Base-by-base conservation (phyloP, 805 yeast species). In the Pichia exigua region DNA sequence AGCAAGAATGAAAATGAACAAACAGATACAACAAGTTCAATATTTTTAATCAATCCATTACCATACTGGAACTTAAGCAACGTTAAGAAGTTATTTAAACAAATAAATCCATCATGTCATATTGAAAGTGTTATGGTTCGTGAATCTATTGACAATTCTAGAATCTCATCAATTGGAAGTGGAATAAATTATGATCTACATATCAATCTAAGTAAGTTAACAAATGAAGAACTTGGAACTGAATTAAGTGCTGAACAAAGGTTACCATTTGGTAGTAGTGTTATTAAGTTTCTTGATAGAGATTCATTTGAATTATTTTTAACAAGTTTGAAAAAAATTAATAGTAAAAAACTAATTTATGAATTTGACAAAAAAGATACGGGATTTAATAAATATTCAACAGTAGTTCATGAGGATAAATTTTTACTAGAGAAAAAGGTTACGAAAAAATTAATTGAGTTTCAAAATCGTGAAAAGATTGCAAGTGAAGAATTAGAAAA, bases 41-140 rank as follows among this genome's bases (percentile, higher is more conserved):
- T 91, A n/a, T 91, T 91, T 67, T 64, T 85, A 7, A 80, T 85
- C 52, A 90, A 91, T 63, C 68, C 89, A 42, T 97, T 97, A 2
- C 68, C 83, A 22, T 75, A 77, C 52, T 74, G 89, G 8, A 73
- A 75, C 24, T 61, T 78, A 17, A 72, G 74, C 43, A 70, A 71
- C 38, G 62, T 89, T 46, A 83, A 80, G 61, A 73, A 72, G 51
- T 75, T 82, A 42, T 79, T 89, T 59, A 75, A 75, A 50, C 68
- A 74, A 15, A 73, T 85, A 1, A 81, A 87, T 38, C 75, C 81
- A 2, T 87, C 85, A 6, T 78, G 90, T 9, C 78, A 84, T 42
- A 70, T 86, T 13, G 87, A 85, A 58, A 56, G 56, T 8, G 61
- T 62, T 38, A 51, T 54, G 3, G 47, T 44, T 7, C 59, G 71